Base-by-base conservation (phyloP, 2,329 filamentous ascomycete species). In the Diplodia intermedia region DNA sequence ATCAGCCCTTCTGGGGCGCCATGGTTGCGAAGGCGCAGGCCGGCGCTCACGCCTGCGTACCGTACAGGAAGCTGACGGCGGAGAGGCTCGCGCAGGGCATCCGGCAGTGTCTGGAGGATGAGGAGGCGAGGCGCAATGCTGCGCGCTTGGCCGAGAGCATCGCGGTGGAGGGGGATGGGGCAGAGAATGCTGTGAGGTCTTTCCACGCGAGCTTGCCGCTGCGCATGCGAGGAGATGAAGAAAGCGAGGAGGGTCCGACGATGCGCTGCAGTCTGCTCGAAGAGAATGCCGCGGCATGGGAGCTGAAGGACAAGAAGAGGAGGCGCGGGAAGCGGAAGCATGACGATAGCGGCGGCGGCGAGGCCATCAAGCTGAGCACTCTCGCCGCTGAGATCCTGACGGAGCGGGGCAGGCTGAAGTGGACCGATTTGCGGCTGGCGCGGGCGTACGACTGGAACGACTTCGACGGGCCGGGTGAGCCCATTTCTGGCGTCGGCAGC, bases 1-100 rank as follows among this genome's bases (percentile, higher is more conserved):
- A 93, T 74, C 91, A 93, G 76, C 86, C 89, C 60, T 93, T 93
- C 75, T 93, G 91, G 91, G 91, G 90, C 2, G 82, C 83, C 20
- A 91, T 91, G 87, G 84, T 93, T 0, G 84, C 83, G 4, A 86
- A 83, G 40, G 84, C 88, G 1, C 85, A 86, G 31, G 90, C 89
- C 0, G 91, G 91, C 0, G 88, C 90, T 0, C 79, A 81, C 67
- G 86, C 89, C 1, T 80, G 78, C 66, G 84, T 92, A 9, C 90
- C 90, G 0, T 91, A 91, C 79, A 92, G 91, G 78, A 79, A 84
- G 11, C 77, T 93, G 1, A 87, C 83, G 1, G 84, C 83, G 0
- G 88, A 92, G 69, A 87, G 85, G 53, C 78, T 93, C 1, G 88
- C 88, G 0, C 87, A 90, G n/a, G 90, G 89, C 0, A 93, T 93